phyloP scores from a whole-genome alignment of 805 yeast genomes.

The Zygosaccharomyces gambellarensis region DNA sequence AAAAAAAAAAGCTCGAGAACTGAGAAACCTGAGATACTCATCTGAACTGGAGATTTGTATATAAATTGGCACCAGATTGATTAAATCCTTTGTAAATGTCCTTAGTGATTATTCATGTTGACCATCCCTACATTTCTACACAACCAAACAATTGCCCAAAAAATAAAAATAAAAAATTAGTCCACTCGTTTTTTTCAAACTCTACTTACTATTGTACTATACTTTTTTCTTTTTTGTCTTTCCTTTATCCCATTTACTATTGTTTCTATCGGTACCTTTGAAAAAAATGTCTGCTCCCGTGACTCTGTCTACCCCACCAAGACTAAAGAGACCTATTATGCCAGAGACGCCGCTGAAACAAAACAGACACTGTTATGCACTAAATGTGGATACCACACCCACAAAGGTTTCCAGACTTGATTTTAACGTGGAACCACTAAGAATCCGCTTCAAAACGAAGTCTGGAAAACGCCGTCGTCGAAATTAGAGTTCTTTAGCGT shows the following conservation, averaged over 20 bases:
- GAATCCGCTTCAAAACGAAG: not conserved
- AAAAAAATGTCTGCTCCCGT: conserved; percentile 1
- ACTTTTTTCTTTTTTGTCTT: too few species aligned
- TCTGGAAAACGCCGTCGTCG: not conserved
- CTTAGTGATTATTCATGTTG: too few species aligned
- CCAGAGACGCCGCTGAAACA: conserved; percentile 12
- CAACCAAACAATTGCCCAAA: not conserved
- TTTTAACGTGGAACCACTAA: not conserved
- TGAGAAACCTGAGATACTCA: not conserved
- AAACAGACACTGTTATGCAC: not conserved
- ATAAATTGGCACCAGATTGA: not conserved
- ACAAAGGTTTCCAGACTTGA: conserved; percentile 2
- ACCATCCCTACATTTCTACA: not conserved
- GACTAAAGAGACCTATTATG: not conserved
- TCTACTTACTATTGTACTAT: too few species aligned
- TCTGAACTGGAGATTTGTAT: not conserved
- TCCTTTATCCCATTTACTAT: not conserved
- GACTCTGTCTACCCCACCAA: conserved; percentile 11
- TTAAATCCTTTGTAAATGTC: not conserved
- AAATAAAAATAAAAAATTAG: not conserved
- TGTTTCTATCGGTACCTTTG: not conserved
- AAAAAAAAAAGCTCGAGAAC: not conserved
- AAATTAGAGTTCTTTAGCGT: not conserved
- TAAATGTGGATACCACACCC: not conserved
- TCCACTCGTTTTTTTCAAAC: not conserved